These are phyloP conservation scores for Naganishia cerealis DNA, from an alignment of 1,284 basidiomycete genomes.

Conservation along the genomic window DNA sequence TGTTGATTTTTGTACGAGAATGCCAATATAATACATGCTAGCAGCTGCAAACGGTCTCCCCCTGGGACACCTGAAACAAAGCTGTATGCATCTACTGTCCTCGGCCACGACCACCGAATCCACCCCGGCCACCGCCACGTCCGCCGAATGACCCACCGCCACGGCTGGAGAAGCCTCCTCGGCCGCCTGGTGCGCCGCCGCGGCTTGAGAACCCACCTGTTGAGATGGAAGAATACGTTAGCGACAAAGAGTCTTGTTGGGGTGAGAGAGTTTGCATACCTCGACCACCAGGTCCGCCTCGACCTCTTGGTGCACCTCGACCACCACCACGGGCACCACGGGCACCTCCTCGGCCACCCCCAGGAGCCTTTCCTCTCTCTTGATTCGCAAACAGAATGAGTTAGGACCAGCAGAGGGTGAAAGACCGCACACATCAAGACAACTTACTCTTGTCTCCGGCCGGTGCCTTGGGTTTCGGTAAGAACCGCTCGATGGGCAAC, in stretches of 20 bases:
- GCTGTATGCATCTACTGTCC: conserved; percentile 4
- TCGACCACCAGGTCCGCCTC: conserved; percentile 29
- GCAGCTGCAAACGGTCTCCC: neutral
- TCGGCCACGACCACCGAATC: conserved; percentile 22
- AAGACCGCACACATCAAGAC: neutral
- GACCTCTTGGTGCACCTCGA: conserved; percentile 34
- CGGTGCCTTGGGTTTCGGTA: conserved; percentile 88
- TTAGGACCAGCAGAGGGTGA: conserved; percentile 16
- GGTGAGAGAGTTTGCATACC: neutral
- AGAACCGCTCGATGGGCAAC: conserved; percentile 91
- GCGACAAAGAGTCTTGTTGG: neutral
- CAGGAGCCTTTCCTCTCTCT: conserved; percentile 54
- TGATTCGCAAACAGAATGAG: conserved; percentile 58
- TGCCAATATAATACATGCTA: conserved; percentile 20
- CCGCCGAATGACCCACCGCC: conserved; percentile 15
- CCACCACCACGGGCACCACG: conserved; percentile 45
- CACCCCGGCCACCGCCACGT: conserved; percentile 25
- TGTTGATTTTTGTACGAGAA: neutral
- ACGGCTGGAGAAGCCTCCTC: conserved; percentile 30
- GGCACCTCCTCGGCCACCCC: conserved; percentile 39
- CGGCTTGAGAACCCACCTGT: conserved; percentile 20
- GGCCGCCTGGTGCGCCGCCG: conserved; percentile 13
- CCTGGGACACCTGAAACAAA: neutral
- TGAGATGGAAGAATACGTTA: neutral
- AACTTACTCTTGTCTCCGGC: conserved; percentile 42